Evolutionary conservation across 352 stramenopile species (phyloP).

Genomic region (Phytophthora macrochlamydospora): DNA sequence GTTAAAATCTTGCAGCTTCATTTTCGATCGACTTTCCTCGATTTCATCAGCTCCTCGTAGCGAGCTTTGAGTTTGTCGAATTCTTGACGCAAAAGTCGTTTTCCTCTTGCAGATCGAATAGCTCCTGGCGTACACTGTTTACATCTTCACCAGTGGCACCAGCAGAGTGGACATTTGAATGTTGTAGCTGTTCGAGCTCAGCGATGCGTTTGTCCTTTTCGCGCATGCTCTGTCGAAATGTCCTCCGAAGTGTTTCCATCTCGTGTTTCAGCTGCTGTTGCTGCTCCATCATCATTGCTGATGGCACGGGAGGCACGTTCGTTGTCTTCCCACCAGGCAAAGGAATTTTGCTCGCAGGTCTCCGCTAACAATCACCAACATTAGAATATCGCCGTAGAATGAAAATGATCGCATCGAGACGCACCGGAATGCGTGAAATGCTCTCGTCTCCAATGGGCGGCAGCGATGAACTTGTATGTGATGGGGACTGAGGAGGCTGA

Average conservation of each 20-base stretch:
- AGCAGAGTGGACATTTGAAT: conserved; percentile 3
- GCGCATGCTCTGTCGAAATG: conserved; percentile 56
- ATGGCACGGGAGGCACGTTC: conserved; percentile 8
- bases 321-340: conserved; percentile 9
- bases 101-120: conserved; percentile 66
- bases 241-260: conserved; percentile 48
- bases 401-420: conserved; percentile 5
- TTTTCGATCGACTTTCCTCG: conserved; percentile 1
- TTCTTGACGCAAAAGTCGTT: conserved; percentile 71
- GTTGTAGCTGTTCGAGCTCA: conserved; percentile 37
- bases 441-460: conserved; percentile 26
- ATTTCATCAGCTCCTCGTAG: conserved; percentile 46
- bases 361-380: conserved; percentile 21
- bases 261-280: conserved; percentile 33
- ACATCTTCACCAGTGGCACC: conserved; percentile 4
- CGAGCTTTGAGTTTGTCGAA: conserved; percentile 70
- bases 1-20: no score
- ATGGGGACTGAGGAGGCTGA: not conserved
- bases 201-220: conserved; percentile 72
- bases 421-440: conserved; percentile 42
- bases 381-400: not conserved
- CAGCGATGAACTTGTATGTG: conserved; percentile 8
- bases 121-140: conserved; percentile 32
- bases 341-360: conserved; percentile 26
- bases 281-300: conserved; percentile 22